A percentile compares a stretch with the other conserved stretches of the same genome.
phyloP scores from a whole-genome alignment of 2,329 filamentous ascomycete genomes.

The Fusarium lateritium region DNA sequence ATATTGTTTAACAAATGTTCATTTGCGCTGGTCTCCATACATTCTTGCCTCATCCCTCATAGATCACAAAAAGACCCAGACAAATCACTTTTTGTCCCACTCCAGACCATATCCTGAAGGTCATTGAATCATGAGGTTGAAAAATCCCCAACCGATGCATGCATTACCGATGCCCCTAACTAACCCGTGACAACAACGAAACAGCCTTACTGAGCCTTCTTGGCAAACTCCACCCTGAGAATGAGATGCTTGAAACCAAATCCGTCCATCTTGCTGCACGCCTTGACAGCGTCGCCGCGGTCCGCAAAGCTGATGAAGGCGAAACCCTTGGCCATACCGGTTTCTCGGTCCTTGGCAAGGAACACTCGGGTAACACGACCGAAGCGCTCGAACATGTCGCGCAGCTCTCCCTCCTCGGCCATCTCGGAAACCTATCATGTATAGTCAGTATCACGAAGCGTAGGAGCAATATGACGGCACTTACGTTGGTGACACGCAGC shows the following conservation, averaged over 20 bases:
- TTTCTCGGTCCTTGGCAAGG: slow-evolving; percentile 97
- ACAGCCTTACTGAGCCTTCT: slow-evolving; percentile 70
- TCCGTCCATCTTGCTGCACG: slow-evolving; percentile 98
- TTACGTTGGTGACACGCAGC: slow-evolving; percentile 95
- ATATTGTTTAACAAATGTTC: slow-evolving; percentile 14
- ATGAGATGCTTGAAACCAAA: slow-evolving; percentile 92
- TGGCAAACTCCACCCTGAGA: slow-evolving; percentile 88
- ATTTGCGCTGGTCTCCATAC: slow-evolving; percentile 13
- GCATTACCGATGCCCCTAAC: slow-evolving; percentile 52
- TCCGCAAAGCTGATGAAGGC: slow-evolving; percentile 99
- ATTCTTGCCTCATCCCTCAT: slow-evolving; percentile 26
- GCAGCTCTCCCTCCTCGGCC: slow-evolving; percentile 94
- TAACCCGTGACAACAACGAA: slow-evolving; percentile 52
- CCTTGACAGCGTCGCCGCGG: slow-evolving; percentile 88
- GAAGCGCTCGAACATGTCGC: slow-evolving; percentile 98
- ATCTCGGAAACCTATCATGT: slow-evolving; percentile 86
- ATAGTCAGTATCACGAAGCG: slow-evolving; percentile 48
- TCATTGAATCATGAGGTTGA: slow-evolving; percentile 51
- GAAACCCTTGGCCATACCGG: slow-evolving; percentile 96
- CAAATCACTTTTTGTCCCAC: slow-evolving; percentile 44
- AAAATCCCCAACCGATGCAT: slow-evolving; percentile 47
- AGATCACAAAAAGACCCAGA: slow-evolving; percentile 39
- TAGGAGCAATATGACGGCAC: slow-evolving; percentile 56
- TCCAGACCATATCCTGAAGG: slow-evolving; percentile 41
- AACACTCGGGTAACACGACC: slow-evolving; percentile 98